Evolutionary conservation across 176 grass and related monocot genomes (phyloP).

Genomic region (Aegilops speltoides): DNA sequence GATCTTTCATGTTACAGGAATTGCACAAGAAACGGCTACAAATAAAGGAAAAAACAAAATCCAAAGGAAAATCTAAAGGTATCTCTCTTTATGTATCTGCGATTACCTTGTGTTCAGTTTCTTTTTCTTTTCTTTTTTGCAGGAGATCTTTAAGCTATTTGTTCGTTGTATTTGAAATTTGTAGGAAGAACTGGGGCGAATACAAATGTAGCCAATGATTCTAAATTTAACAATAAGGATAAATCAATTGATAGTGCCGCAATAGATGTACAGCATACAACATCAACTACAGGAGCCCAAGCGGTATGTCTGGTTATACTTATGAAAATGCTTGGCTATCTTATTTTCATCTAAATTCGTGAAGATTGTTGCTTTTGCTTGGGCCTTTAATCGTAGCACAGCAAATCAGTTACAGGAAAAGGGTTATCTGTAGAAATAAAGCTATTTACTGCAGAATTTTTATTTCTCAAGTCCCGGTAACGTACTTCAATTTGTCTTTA

Average conservation of each 20-base stretch:
- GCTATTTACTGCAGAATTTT: background rate
- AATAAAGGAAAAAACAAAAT: conserved; percentile 48
- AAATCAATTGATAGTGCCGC: conserved; percentile 6
- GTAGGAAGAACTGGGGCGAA: conserved; percentile 36
- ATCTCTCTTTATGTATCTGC: background rate
- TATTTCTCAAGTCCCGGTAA: background rate
- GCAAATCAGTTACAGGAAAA: background rate
- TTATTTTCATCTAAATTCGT: conserved; percentile 27
- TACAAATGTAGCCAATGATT: conserved; percentile 13
- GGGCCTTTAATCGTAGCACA: background rate
- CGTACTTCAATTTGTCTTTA: conserved; percentile 7
- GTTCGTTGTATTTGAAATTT: conserved; percentile 3
- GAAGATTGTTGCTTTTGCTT: conserved; percentile 5
- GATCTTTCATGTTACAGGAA: conserved; percentile 43
- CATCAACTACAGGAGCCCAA: conserved; percentile 29
- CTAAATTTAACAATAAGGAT: conserved; percentile 25
- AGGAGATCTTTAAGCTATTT: background rate
- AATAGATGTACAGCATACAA: conserved; percentile 21
- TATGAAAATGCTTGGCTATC: background rate
- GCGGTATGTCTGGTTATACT: conserved; percentile 36
- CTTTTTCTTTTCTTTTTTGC: background rate
- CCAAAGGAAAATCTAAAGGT: conserved; percentile 51
- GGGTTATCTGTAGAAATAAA: background rate
- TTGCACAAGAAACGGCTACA: conserved; percentile 62
- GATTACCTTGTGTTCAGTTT: background rate